Evolutionary conservation across 1,284 basidiomycete species (phyloP), one percentile per base, ranked within the genome.

Genomic region (Cryptococcus sp.): DNA sequence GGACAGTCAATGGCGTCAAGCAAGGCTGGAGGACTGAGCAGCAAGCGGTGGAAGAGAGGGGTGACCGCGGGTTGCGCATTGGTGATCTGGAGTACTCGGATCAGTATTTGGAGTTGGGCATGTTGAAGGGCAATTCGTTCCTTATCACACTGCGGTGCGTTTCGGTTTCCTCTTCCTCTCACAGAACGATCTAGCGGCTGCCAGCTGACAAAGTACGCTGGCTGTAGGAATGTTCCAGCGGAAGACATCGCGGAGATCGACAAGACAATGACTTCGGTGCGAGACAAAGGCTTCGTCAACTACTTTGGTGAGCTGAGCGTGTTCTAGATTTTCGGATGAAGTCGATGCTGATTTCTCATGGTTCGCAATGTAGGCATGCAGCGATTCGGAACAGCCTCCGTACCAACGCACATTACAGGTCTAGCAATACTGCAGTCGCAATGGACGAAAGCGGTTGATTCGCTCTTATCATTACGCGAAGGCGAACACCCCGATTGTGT

Each of bases 51-150:
- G 83, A 79, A 19, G 84, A 88, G 65, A 83, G 93, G 27, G 93
- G 90, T n/a, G 93, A 96, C 60, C 84, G 91, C 47, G 95, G 94
- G 0, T 83, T 97, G 46, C 83, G 95, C 51, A 87, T 98, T 55
- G 88, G 91, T 0, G 94, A 99, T 76, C 80, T 98, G 60, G 84
- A 84, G 47, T 99, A 99, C 76, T 84, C 88, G 42, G 87, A 88
- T 65, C 83, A 86, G 1, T 84, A 86, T 53, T 79, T 99, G 38
- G 93, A 96, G 71, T 82, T 99, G 43, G 96, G 96, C 3, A 90
- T 93, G 87, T 82, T 98, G 62, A 92, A 92, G 77, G 96, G 96
- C 16, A 99, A 99, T 74, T 86, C 88, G 23, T 99, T 99, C 68
- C 83, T 93, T 49, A 95, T 99, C 64, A 96, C 93, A 0, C 81